Evolutionary conservation across 768 basidiomycete species (phyloP).

Genomic region (Hypholoma sublateritium): DNA sequence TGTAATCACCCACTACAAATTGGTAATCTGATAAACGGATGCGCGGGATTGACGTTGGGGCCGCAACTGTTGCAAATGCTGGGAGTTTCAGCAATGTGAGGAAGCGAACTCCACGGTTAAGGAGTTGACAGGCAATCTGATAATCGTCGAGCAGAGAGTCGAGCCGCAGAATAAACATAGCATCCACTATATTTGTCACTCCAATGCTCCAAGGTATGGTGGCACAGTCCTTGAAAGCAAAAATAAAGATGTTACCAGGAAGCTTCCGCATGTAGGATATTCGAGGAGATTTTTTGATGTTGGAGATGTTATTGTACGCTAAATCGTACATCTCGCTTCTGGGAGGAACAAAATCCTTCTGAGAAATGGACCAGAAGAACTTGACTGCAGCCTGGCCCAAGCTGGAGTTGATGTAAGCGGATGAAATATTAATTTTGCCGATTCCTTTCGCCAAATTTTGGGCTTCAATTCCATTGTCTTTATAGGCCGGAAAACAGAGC

Average conservation of each 20-base stretch:
- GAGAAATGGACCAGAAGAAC: not conserved
- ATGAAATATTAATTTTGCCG: not conserved
- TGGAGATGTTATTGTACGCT: too few relatives aligned
- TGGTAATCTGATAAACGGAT: not conserved
- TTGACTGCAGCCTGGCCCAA: not conserved
- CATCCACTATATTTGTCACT: not conserved
- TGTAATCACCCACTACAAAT: not conserved
- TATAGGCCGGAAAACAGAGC: not conserved
- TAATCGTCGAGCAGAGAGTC: not conserved
- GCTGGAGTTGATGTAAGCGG: not conserved
- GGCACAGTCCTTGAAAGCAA: not conserved
- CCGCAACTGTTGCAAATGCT: not conserved
- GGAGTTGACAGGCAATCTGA: not conserved
- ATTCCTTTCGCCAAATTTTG: not conserved
- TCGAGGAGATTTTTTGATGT: not conserved
- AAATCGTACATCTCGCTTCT: not conserved
- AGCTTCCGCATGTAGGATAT: not conserved
- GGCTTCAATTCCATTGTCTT: not conserved
- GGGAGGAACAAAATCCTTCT: not conserved
- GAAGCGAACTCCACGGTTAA: not conserved
- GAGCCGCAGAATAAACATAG: not conserved
- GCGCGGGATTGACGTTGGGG: not conserved
- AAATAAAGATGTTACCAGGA: not conserved
- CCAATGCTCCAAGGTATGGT: not conserved
- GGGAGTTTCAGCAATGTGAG: not conserved